Evolutionary conservation across 129 eudicot genomes (phyloP), one percentile per base, ranked within the genome.

Genomic region (Heracleum sosnowskyi): DNA sequence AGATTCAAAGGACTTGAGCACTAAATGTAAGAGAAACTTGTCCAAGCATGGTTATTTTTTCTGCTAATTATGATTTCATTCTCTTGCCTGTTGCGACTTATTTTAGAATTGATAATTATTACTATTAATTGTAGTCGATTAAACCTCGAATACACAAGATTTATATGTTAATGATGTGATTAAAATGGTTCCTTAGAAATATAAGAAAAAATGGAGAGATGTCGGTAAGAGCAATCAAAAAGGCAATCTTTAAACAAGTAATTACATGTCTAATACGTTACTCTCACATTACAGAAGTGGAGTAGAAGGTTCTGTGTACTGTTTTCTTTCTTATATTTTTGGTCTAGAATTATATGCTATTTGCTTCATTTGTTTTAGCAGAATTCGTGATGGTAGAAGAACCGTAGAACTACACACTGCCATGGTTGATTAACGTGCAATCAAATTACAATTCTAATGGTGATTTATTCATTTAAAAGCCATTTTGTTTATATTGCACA

Each of bases 1-100:
- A 87, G 99, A 95, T 85, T 91, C 99, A 22, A 95, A 95, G 96
- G 89, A 88, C 90, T 85, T 95, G 88, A 87, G 94, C 88, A 75
- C 88, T 6, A 95, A 92, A 86, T 80, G 99, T 95, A 83, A 86
- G 96, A 84, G 79, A 1, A 68, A 53, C 37, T 31, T 83, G 44
- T 24, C 16, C 45, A 3, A 13, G 7, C 77, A 0, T 28, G 11
- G 60, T 74, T 44, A 75, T 36, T 18, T 78, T 29, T n/a, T 28
- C 12, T 40, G 57, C 64, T 40, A 79, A 33, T 1, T 4, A 72
- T 17, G 31, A 24, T 47, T 51, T 72, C 31, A 33, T 41, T 34
- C 18, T 74, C 42, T 69, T 33, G 22, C 4, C 28, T 46, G 64
- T 46, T 45, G 22, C 16, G 47, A 72, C 53, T n/a, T 39, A 41